phyloP scores from a whole-genome alignment of 2,329 filamentous ascomycete species.

The Fusarium globosum region DNA sequence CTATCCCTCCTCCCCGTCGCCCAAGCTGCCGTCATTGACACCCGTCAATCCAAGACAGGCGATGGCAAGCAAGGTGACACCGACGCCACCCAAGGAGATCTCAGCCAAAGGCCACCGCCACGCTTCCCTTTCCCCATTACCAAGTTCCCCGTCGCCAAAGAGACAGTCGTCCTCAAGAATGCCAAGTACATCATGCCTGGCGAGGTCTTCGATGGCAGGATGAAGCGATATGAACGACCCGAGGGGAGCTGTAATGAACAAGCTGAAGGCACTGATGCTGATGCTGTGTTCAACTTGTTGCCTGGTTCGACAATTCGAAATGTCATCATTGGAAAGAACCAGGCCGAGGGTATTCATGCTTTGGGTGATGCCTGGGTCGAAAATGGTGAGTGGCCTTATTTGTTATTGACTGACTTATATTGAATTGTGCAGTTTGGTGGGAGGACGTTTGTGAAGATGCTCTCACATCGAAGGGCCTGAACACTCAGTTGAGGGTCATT shows the following conservation, averaged over 20 bases:
- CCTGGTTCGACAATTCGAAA: constrained; percentile 52
- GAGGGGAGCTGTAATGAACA: constrained; percentile 57
- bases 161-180: constrained; percentile 43
- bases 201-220: constrained; percentile 49
- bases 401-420: neutral
- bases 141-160: constrained; percentile 45
- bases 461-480: constrained; percentile 45
- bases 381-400: constrained; percentile 29
- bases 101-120: constrained; percentile 43
- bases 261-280: constrained; percentile 55
- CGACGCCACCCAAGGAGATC: constrained; percentile 44
- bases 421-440: constrained; percentile 42
- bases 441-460: constrained; percentile 48
- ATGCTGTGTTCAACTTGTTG: constrained; percentile 53
- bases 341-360: constrained; percentile 49
- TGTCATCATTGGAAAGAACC: constrained; percentile 54
- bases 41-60: constrained; percentile 36
- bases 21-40: constrained; percentile 25
- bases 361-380: constrained; percentile 47
- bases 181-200: constrained; percentile 49
- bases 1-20: constrained; percentile 37
- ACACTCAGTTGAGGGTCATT: constrained; percentile 46
- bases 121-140: constrained; percentile 47
- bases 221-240: constrained; percentile 53
- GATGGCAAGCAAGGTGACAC: constrained; percentile 39